Conservation (phyloP, 2,329 filamentous ascomycete genomes). For the Neofusicoccum kwambonambiense region DNA sequence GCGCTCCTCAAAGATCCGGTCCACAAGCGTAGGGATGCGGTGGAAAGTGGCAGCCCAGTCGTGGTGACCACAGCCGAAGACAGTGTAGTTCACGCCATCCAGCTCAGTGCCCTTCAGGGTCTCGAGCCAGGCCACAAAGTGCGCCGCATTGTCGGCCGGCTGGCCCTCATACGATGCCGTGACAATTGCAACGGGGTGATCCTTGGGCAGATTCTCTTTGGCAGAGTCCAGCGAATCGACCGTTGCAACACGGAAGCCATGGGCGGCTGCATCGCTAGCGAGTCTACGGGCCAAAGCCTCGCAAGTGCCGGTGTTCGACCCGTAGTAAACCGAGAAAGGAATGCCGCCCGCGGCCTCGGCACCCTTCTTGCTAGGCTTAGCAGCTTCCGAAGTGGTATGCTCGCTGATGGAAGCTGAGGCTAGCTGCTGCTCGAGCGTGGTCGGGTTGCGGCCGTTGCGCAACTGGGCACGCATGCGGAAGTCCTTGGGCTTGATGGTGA, state of each 20-base stretch:
- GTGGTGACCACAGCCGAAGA: constrained; percentile 44
- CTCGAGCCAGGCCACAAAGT: constrained; percentile 43
- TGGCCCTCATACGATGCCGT: constrained; percentile 45
- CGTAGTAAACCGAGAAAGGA: constrained; percentile 37
- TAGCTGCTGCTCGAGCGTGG: constrained; percentile 30
- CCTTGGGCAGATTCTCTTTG: constrained; percentile 34
- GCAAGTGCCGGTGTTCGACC: constrained; percentile 44
- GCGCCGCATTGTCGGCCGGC: constrained; percentile 43
- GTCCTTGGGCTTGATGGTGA: constrained; percentile 47
- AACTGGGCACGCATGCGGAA: constrained; percentile 40
- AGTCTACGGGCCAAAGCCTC: constrained; percentile 42
- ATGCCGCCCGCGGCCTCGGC: neutral
- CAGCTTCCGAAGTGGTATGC: constrained; percentile 8
- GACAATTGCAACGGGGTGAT: constrained; percentile 40
- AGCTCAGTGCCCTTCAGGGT: constrained; percentile 30
- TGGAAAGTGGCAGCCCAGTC: constrained; percentile 46
- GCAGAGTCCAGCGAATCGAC: constrained; percentile 36
- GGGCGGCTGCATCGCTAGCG: constrained; percentile 33
- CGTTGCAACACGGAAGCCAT: constrained; percentile 37
- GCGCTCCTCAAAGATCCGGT: constrained; percentile 30
- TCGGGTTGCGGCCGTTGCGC: constrained; percentile 32
- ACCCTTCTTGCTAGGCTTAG: constrained; percentile 1
- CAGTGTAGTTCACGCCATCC: constrained; percentile 37
- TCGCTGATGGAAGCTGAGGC: constrained; percentile 20
- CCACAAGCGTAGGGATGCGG: constrained; percentile 39